phyloP scores from a whole-genome alignment of 345 rosid species.

The Pseudoturritis turrita region DNA sequence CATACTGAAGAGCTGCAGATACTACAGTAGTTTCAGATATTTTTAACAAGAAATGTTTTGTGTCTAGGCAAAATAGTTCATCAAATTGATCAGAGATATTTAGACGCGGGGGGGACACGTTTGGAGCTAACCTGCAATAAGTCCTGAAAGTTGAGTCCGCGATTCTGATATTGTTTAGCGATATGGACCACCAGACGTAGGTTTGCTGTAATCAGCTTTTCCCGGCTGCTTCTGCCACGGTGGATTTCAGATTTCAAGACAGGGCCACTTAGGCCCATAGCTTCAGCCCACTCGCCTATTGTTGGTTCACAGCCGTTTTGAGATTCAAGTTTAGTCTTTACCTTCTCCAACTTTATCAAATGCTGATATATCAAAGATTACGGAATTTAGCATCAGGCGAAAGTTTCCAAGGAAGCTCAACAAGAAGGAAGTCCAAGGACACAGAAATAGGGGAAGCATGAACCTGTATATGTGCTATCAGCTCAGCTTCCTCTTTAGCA shows the following conservation, averaged over 20 bases:
- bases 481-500: constrained; percentile 63
- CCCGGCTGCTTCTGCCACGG: constrained; percentile 56
- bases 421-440: constrained; percentile 3
- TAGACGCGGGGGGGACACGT: too few species aligned
- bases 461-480: constrained; percentile 72
- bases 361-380: constrained; percentile 44
- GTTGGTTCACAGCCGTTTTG: constrained; percentile 79
- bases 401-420: neutral
- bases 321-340: constrained; percentile 58
- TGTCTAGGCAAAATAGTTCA: neutral
- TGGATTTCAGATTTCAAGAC: constrained; percentile 62
- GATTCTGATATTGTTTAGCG: constrained; percentile 74
- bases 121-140: constrained; percentile 60
- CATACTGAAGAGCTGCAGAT: neutral
- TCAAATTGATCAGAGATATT: neutral
- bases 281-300: constrained; percentile 74
- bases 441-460: neutral
- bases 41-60: neutral
- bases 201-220: constrained; percentile 67
- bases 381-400: neutral
- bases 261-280: constrained; percentile 49
- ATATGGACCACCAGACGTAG: constrained; percentile 81
- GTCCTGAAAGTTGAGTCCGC: constrained; percentile 81
- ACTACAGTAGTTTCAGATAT: neutral
- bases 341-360: constrained; percentile 51